A percentile compares a stretch with the other conserved stretches of the same genome.
phyloP scores from a whole-genome alignment of 1,139 yeast species.

The Schwanniomyces etchellsii region DNA sequence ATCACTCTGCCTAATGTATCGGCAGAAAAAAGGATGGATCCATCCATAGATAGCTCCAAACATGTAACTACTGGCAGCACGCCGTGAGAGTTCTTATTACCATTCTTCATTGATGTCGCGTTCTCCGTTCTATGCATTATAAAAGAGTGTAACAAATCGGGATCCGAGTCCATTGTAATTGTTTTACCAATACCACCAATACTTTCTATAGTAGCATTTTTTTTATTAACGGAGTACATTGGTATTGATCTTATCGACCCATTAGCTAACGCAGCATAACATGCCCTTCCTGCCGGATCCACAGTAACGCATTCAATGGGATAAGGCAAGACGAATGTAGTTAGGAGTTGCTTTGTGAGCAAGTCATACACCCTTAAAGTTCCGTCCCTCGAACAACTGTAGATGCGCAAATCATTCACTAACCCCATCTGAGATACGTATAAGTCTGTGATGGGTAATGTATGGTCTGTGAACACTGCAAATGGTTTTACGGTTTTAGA shows the following conservation, averaged over 20 bases:
- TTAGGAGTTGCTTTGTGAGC: slow-evolving; percentile 37
- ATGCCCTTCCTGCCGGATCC: slow-evolving; percentile 79
- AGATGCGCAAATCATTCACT: slow-evolving; percentile 56
- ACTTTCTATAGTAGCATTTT: slow-evolving; percentile 42
- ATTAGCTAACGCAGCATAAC: slow-evolving; percentile 63
- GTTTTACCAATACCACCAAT: slow-evolving; percentile 54
- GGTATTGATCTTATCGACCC: slow-evolving; percentile 61
- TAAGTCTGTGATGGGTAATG: slow-evolving; percentile 68
- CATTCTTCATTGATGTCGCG: background rate
- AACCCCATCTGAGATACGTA: slow-evolving; percentile 42
- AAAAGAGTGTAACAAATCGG: slow-evolving; percentile 46
- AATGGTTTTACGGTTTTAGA: slow-evolving; percentile 30
- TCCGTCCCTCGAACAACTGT: slow-evolving; percentile 68
- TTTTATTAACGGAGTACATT: slow-evolving; percentile 44
- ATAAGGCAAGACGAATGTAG: slow-evolving; percentile 65
- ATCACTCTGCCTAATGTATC: slow-evolving; percentile 64
- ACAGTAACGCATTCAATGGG: slow-evolving; percentile 54
- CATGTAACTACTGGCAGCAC: slow-evolving; percentile 38
- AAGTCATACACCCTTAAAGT: slow-evolving; percentile 67
- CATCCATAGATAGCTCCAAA: slow-evolving; percentile 66
- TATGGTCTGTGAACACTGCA: slow-evolving; percentile 64
- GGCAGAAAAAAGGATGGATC: slow-evolving; percentile 68
- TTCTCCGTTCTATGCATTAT: slow-evolving; percentile 40
- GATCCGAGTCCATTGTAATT: slow-evolving; percentile 46
- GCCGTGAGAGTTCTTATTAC: background rate